These are phyloP conservation scores for Lignosus rhinocerotis DNA, from an alignment of 1,284 basidiomycete species.

Conservation along the genomic window DNA sequence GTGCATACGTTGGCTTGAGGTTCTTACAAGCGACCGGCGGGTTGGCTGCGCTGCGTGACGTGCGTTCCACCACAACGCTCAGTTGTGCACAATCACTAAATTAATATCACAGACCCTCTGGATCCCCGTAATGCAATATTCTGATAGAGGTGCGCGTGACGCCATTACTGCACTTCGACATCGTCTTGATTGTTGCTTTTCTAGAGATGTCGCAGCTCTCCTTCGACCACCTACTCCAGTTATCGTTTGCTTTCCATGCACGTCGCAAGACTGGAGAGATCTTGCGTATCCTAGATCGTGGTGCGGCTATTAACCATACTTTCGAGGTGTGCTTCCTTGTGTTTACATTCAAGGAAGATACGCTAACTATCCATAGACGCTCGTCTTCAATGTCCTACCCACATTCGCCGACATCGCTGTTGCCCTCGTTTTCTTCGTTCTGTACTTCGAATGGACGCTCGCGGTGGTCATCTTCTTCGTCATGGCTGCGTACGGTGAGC, in stretches of 20 bases:
- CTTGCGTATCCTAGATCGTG: slow-evolving; percentile 65
- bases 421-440: slow-evolving; percentile 64
- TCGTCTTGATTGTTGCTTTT: neutral
- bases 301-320: slow-evolving; percentile 53
- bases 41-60: slow-evolving; percentile 67
- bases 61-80: slow-evolving; percentile 34
- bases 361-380: slow-evolving; percentile 39
- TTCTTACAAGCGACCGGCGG: slow-evolving; percentile 74
- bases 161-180: neutral
- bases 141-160: slow-evolving; percentile 53
- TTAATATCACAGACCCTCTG: slow-evolving; percentile 55
- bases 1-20: slow-evolving; percentile 61
- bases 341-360: too few species aligned
- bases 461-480: slow-evolving; percentile 73
- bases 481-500: slow-evolving; percentile 73
- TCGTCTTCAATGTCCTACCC: slow-evolving; percentile 81
- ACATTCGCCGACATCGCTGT: slow-evolving; percentile 78
- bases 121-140: slow-evolving; percentile 88
- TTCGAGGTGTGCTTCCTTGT: slow-evolving; percentile 35
- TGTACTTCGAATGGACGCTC: slow-evolving; percentile 70
- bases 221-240: slow-evolving; percentile 78
- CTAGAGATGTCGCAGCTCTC: slow-evolving; percentile 78
- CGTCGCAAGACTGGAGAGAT: slow-evolving; percentile 69
- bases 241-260: slow-evolving; percentile 86
- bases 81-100: neutral